A percentile compares a stretch with the other conserved stretches of the same genome.
phyloP scores from a whole-genome alignment of 192 early-diverging fungal genomes.

The Entomortierella lignicola region DNA sequence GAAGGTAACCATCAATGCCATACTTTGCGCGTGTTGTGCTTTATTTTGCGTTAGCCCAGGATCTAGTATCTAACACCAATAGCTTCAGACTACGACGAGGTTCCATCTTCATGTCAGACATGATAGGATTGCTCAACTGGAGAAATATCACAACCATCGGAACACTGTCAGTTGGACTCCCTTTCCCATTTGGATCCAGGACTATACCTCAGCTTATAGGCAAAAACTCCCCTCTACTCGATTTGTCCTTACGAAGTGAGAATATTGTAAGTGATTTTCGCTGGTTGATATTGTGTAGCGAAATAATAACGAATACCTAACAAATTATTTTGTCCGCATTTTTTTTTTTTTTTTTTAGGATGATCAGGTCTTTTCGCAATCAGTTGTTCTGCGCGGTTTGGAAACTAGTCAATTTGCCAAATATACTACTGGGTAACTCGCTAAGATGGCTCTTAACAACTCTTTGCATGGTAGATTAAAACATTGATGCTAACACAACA shows the following conservation, averaged over 20 bases:
- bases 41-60: too few species aligned
- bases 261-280: constrained; percentile 10
- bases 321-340: too few species aligned
- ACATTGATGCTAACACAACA: too few species aligned
- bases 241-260: constrained; percentile 15
- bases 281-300: too few species aligned
- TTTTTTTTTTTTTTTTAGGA: constrained; percentile 8
- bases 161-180: constrained; percentile 46
- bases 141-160: constrained; percentile 56
- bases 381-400: constrained; percentile 39
- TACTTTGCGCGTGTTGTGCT: too few species aligned
- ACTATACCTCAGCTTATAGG: constrained; percentile 19
- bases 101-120: constrained; percentile 39
- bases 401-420: constrained; percentile 30
- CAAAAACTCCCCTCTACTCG: constrained; percentile 25
- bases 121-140: constrained; percentile 59
- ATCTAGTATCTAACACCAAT: neutral
- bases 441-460: neutral
- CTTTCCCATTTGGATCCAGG: constrained; percentile 50
- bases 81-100: constrained; percentile 38
- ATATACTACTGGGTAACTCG: constrained; percentile 31
- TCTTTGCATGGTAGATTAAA: too few species aligned
- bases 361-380: constrained; percentile 45
- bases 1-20: constrained; percentile 34
- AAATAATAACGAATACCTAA: too few species aligned